A percentile compares a stretch with the other conserved stretches of the same genome.
phyloP scores from a whole-genome alignment of 352 stramenopile species.

The Pythium periplocum region DNA sequence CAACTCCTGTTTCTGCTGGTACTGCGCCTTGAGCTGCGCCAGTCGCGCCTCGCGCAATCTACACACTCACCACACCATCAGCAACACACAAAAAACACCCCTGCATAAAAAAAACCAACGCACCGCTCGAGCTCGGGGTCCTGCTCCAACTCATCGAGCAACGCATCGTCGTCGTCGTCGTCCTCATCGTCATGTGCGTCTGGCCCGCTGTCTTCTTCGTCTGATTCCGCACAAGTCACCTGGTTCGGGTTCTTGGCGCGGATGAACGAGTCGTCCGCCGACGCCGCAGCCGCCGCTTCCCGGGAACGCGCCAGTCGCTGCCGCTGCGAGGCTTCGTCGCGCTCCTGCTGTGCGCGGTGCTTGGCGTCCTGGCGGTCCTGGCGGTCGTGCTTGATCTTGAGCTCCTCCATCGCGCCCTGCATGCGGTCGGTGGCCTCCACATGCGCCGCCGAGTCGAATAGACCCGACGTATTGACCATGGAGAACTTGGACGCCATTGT shows the following conservation, averaged over 20 bases:
- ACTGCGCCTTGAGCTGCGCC: constrained; percentile 59
- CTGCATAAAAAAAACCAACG: background rate
- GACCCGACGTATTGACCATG: constrained; percentile 65
- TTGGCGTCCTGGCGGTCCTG: constrained; percentile 19
- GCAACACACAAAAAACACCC: background rate
- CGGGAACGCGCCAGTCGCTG: constrained; percentile 5
- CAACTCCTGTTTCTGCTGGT: constrained; percentile 50
- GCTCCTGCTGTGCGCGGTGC: constrained; percentile 2
- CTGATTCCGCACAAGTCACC: no score
- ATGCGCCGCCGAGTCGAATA: constrained; percentile 69
- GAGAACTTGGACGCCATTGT: constrained; percentile 77
- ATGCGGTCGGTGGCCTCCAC: constrained; percentile 68
- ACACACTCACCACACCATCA: background rate
- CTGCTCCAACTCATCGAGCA: constrained; percentile 67
- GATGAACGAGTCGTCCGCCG: constrained; percentile 14
- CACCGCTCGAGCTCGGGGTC: constrained; percentile 74
- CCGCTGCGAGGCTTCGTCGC: constrained; percentile 17
- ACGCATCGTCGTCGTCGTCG: constrained; percentile 52
- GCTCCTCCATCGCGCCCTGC: constrained; percentile 65
- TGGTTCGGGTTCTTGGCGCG: constrained; percentile 13
- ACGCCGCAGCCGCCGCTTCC: constrained; percentile 13
- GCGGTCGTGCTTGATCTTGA: constrained; percentile 55
- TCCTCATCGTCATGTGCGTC: background rate
- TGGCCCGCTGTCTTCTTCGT: no score
- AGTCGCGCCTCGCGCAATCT: constrained; percentile 81